phyloP scores from a whole-genome alignment of 768 basidiomycete genomes.

The Chalciporus sphaerocephalus region DNA sequence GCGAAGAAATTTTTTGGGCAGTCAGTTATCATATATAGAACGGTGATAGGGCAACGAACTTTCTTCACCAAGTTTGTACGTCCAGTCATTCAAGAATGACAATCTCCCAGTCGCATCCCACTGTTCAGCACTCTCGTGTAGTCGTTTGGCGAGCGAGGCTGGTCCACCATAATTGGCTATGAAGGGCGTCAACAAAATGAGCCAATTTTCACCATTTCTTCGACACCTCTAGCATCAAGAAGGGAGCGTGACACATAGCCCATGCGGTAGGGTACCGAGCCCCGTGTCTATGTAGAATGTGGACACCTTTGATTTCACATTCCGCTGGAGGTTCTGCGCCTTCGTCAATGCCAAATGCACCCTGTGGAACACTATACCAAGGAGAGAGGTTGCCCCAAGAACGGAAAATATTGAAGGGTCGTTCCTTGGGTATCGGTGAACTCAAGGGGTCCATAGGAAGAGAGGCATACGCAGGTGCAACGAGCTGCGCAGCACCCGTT shows the following conservation, averaged over 20 bases:
- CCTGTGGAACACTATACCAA: conserved; percentile 71
- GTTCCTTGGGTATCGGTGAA: conserved; percentile 14
- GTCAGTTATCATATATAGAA: not conserved
- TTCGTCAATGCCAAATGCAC: conserved; percentile 69
- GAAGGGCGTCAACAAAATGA: not conserved
- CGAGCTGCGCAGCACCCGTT: conserved; percentile 60
- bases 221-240: not conserved
- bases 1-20: not conserved
- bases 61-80: conserved; percentile 88
- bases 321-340: conserved; percentile 63
- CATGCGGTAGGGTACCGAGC: conserved; percentile 68
- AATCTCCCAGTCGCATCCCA: conserved; percentile 68
- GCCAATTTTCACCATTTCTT: not conserved
- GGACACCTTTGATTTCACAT: conserved; percentile 69
- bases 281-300: conserved; percentile 80
- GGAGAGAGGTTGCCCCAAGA: conserved; percentile 84
- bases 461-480: conserved; percentile 39
- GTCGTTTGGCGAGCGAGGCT: conserved; percentile 48
- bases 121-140: conserved; percentile 49
- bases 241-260: conserved; percentile 38
- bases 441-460: conserved; percentile 20
- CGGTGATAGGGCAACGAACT: conserved; percentile 33
- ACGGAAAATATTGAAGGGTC: conserved; percentile 61
- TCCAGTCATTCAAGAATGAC: conserved; percentile 81
- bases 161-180: conserved; percentile 61